These are phyloP conservation scores for Xylaria sp. DNA, from an alignment of 2,329 filamentous ascomycete species.

Conservation along the genomic window DNA sequence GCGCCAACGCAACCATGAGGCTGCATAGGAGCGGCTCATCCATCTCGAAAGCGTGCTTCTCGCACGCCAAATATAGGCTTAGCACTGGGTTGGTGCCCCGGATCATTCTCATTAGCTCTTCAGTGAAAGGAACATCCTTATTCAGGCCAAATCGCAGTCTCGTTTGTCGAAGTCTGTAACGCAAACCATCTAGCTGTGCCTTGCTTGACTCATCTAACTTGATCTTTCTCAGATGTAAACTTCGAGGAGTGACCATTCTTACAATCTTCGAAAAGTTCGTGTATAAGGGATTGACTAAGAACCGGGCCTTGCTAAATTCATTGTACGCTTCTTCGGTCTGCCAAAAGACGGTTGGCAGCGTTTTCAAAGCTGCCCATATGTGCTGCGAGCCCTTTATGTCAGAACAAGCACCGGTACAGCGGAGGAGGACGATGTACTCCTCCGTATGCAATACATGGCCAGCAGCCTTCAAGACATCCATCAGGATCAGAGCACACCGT, in stretches of 20 bases:
- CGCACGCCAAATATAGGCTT: constrained; percentile 29
- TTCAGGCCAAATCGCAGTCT: constrained; percentile 32
- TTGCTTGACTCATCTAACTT: constrained; percentile 1
- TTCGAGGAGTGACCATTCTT: constrained; percentile 38
- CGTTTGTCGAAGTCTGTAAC: constrained; percentile 10
- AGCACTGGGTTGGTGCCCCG: constrained; percentile 26
- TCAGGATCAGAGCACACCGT: constrained; percentile 32
- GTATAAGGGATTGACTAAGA: constrained; percentile 42
- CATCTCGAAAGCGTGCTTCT: constrained; percentile 28
- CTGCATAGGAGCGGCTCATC: constrained; percentile 39
- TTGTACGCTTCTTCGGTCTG: constrained; percentile 29
- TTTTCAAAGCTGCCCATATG: constrained; percentile 35
- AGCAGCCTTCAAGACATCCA: constrained; percentile 30
- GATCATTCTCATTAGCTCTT: constrained; percentile 31
- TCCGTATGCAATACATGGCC: constrained; percentile 31
- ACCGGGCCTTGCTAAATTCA: constrained; percentile 46
- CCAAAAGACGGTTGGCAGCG: constrained; percentile 20
- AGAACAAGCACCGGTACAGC: constrained; percentile 43
- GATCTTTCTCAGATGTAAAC: constrained; percentile 31
- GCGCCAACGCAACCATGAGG: constrained; percentile 39
- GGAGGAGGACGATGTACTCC: constrained; percentile 43
- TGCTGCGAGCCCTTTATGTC: constrained; percentile 33
- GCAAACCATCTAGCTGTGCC: constrained; percentile 24
- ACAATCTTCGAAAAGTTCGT: constrained; percentile 41
- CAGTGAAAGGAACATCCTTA: constrained; percentile 21